Conservation (phyloP, 2,329 filamentous ascomycete genomes). For the Pestalotiopsis sp. region DNA sequence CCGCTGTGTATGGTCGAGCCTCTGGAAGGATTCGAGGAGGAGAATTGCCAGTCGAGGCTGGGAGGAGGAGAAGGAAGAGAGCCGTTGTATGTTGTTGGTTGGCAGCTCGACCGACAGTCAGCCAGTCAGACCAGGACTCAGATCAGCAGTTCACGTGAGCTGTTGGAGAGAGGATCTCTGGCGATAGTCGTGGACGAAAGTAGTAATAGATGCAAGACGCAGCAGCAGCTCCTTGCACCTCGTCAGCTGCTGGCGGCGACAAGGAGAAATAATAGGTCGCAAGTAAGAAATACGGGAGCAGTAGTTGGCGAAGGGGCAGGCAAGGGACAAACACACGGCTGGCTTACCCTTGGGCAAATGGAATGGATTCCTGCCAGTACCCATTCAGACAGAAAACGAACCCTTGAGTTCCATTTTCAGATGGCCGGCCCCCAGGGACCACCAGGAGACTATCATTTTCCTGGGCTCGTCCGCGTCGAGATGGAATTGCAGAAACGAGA, state of each 20-base stretch:
- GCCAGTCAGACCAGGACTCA: neutral
- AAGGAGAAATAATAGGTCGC: neutral
- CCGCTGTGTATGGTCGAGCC: neutral
- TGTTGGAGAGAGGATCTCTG: neutral
- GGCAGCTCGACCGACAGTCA: neutral
- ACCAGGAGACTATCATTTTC: slow-evolving; percentile 4
- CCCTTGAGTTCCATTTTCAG: neutral
- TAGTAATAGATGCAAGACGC: neutral
- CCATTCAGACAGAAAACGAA: neutral
- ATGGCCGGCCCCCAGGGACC: slow-evolving; percentile 1
- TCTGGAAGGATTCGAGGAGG: neutral
- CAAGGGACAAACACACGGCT: neutral
- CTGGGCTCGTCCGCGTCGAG: neutral
- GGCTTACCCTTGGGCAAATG: neutral
- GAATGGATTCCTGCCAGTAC: neutral
- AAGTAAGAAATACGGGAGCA: neutral
- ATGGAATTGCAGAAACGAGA: slow-evolving; percentile 7
- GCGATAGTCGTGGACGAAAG: neutral
- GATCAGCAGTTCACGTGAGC: neutral
- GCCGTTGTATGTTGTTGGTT: neutral
- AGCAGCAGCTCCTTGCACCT: neutral
- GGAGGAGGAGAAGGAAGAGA: neutral
- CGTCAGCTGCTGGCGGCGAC: neutral
- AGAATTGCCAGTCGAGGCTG: neutral
- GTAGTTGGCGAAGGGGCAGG: neutral